Evolutionary conservation across 23 red algal species (phyloP).

Genomic region (Cyanidiococcus yangmingshanensis): DNA sequence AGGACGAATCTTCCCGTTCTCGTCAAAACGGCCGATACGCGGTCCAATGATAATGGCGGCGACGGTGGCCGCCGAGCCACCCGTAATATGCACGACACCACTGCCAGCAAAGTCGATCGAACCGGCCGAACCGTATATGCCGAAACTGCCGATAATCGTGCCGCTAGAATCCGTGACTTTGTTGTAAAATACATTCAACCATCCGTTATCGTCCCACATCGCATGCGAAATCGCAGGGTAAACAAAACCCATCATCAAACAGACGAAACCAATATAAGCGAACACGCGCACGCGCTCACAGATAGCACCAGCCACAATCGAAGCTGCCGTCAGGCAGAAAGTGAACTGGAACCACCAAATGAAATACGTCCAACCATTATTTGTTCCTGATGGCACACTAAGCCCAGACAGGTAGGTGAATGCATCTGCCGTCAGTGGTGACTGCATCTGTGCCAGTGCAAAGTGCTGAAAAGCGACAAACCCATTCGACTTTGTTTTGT

Average conservation of each 20-base stretch:
- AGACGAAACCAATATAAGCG: slow-evolving; percentile 79
- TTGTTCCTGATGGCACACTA: not conserved
- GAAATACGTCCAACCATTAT: slow-evolving; percentile 30
- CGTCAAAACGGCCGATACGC: slow-evolving; percentile 88
- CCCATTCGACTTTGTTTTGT: slow-evolving; percentile 19
- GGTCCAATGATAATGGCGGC: slow-evolving; percentile 90
- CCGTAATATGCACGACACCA: slow-evolving; percentile 85
- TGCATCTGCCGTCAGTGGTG: slow-evolving; percentile 14
- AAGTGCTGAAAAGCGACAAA: slow-evolving; percentile 71
- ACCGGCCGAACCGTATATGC: slow-evolving; percentile 26
- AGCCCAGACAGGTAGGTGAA: not conserved
- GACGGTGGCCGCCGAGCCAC: slow-evolving; percentile 47
- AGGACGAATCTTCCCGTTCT: slow-evolving; percentile 62
- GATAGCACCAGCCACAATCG: slow-evolving; percentile 86
- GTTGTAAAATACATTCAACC: slow-evolving; percentile 26
- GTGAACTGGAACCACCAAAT: slow-evolving; percentile 79
- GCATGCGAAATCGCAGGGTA: slow-evolving; percentile 91
- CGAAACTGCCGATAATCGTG: not conserved
- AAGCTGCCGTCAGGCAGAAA: slow-evolving; percentile 89
- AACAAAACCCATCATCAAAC: slow-evolving; percentile 78
- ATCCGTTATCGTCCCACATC: slow-evolving; percentile 69
- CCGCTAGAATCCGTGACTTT: slow-evolving; percentile 16
- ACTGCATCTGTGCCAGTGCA: slow-evolving; percentile 38
- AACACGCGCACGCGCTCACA: slow-evolving; percentile 79
- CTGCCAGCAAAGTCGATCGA: slow-evolving; percentile 90